These are phyloP conservation scores for Neonectria coccinea DNA, from an alignment of 2,329 filamentous ascomycete genomes.

Conservation along the genomic window DNA sequence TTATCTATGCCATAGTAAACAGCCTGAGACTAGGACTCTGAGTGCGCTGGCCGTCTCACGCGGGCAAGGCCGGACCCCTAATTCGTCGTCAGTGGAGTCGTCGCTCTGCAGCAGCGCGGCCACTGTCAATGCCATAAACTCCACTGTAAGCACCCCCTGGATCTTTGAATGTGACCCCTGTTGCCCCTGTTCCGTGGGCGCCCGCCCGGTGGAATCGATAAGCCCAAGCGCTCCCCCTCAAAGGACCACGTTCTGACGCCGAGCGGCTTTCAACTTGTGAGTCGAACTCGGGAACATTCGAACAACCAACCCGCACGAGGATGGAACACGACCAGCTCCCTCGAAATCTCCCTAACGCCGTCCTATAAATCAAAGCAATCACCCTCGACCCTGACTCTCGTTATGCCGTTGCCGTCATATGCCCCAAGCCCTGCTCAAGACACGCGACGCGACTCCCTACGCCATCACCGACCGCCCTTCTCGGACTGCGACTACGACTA, in stretches of 20 bases:
- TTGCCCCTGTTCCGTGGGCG: slow-evolving; percentile 6
- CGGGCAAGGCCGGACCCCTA: neutral
- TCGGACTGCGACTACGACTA: slow-evolving; percentile 26
- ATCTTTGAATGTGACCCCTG: slow-evolving; percentile 1
- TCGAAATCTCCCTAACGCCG: slow-evolving; percentile 26
- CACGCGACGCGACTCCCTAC: slow-evolving; percentile 46
- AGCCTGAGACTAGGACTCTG: neutral
- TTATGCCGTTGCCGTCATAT: slow-evolving; percentile 38
- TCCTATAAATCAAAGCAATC: slow-evolving; percentile 27
- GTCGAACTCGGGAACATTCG: slow-evolving; percentile 28
- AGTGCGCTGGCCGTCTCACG: slow-evolving; percentile 1
- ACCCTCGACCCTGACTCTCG: slow-evolving; percentile 24
- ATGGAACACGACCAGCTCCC: slow-evolving; percentile 32
- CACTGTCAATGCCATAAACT: slow-evolving; percentile 4
- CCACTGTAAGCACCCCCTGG: slow-evolving; percentile 1
- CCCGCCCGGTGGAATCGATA: slow-evolving; percentile 38
- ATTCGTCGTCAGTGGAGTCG: neutral
- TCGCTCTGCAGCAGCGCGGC: neutral
- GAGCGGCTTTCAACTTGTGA: slow-evolving; percentile 23
- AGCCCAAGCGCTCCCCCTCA: slow-evolving; percentile 31
- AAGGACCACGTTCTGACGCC: slow-evolving; percentile 24
- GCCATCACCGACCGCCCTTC: slow-evolving; percentile 31
- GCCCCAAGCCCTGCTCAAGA: slow-evolving; percentile 33
- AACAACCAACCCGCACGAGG: slow-evolving; percentile 19
- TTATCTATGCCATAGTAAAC: neutral